Evolutionary conservation across 1,284 basidiomycete species (phyloP).

Genomic region (Malassezia restricta): DNA sequence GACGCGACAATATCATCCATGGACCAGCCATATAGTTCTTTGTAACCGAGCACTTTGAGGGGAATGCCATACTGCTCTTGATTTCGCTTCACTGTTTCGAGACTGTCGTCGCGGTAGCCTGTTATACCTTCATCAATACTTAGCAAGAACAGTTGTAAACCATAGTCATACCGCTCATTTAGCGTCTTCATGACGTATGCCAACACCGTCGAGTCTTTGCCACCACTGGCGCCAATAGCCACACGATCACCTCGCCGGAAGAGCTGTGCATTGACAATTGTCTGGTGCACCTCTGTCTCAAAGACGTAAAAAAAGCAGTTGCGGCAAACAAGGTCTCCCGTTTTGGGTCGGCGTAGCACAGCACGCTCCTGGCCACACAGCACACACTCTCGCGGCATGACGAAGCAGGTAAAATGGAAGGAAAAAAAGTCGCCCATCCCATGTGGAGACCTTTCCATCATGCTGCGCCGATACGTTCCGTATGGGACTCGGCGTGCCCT

Average conservation of each 20-base stretch:
- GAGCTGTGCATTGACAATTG: slow-evolving; percentile 58
- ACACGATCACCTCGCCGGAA: slow-evolving; percentile 87
- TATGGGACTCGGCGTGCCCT: neutral
- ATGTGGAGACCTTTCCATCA: neutral
- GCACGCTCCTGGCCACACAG: slow-evolving; percentile 67
- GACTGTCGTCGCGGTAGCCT: slow-evolving; percentile 90
- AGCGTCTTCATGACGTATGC: slow-evolving; percentile 92
- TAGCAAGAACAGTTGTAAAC: slow-evolving; percentile 76
- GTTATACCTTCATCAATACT: slow-evolving; percentile 99
- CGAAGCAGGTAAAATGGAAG: neutral
- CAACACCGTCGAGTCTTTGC: slow-evolving; percentile 96
- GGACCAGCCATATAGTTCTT: slow-evolving; percentile 96
- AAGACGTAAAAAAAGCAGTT: slow-evolving; percentile 93
- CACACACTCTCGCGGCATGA: slow-evolving; percentile 56
- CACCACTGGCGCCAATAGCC: slow-evolving; percentile 93
- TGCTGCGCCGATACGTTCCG: neutral
- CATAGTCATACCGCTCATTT: slow-evolving; percentile 86
- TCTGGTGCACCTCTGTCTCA: slow-evolving; percentile 95
- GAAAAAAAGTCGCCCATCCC: neutral
- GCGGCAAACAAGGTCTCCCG: slow-evolving; percentile 89
- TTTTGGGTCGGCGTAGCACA: slow-evolving; percentile 88
- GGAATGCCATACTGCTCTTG: slow-evolving; percentile 89
- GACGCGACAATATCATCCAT: slow-evolving; percentile 93
- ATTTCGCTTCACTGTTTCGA: slow-evolving; percentile 97
- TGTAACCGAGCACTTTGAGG: slow-evolving; percentile 87